Evolutionary conservation across 78 protist species (phyloP).

Genomic region (Dictyostelium firmibasis): DNA sequence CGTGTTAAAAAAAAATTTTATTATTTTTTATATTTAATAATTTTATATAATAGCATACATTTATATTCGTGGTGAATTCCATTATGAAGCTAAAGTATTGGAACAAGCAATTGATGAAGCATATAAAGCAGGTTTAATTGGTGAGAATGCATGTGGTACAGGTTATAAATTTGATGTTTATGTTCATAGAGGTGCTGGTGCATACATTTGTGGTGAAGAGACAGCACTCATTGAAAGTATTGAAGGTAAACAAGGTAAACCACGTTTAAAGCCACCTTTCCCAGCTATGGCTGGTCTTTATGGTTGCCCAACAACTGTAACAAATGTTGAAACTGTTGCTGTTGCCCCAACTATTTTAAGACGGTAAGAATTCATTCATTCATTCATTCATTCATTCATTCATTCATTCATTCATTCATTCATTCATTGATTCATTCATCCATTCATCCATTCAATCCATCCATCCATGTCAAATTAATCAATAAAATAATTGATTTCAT

Average conservation of each 20-base stretch:
- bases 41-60: slow-evolving; percentile 92
- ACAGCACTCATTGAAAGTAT: slow-evolving; percentile 97
- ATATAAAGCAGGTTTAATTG: slow-evolving; percentile 95
- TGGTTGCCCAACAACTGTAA: slow-evolving; percentile 99
- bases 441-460: too few species aligned
- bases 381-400: neutral
- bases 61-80: slow-evolving; percentile 98
- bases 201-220: slow-evolving; percentile 99
- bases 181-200: slow-evolving; percentile 98
- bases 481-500: neutral
- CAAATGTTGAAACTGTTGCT: slow-evolving; percentile 99
- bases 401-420: neutral
- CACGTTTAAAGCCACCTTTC: slow-evolving; percentile 99
- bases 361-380: slow-evolving; percentile 65
- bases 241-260: slow-evolving; percentile 98
- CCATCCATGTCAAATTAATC: too few species aligned
- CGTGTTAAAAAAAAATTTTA: neutral
- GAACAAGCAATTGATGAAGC: slow-evolving; percentile 97
- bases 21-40: neutral
- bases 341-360: slow-evolving; percentile 97
- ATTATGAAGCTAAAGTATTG: slow-evolving; percentile 82
- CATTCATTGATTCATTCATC: neutral
- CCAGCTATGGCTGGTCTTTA: slow-evolving; percentile 99
- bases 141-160: slow-evolving; percentile 96
- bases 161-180: slow-evolving; percentile 97